phyloP scores from a whole-genome alignment of 2,329 filamentous ascomycete genomes.

The Triangularia verruculosa region DNA sequence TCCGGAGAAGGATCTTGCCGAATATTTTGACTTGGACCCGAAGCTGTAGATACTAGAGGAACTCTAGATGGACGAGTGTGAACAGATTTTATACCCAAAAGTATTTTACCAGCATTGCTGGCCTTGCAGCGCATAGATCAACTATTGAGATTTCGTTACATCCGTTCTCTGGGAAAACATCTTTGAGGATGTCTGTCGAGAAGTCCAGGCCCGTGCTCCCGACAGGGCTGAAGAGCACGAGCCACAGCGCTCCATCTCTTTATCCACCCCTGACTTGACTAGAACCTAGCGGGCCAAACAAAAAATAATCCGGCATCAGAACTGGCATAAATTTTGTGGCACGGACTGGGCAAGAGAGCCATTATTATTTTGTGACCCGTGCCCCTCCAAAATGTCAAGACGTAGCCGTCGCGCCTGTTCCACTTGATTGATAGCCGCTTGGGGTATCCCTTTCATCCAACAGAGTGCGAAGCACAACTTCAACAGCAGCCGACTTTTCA shows the following conservation, averaged over 20 bases:
- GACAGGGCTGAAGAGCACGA: not conserved
- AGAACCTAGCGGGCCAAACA: no score
- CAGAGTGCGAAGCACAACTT: not conserved
- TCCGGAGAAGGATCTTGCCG: conserved; percentile 70
- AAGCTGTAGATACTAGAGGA: conserved; percentile 60
- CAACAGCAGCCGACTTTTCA: not conserved
- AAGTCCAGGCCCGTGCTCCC: no score
- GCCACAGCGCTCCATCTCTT: not conserved
- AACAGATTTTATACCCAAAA: not conserved
- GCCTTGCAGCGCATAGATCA: not conserved
- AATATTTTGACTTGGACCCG: conserved; percentile 80
- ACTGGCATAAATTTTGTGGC: not conserved
- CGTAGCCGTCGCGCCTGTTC: not conserved
- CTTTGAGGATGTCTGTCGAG: no score
- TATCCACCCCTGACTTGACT: not conserved
- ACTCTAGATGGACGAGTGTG: not conserved
- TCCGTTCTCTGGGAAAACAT: no score
- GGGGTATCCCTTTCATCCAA: not conserved
- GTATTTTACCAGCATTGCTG: not conserved
- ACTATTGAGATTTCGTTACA: not conserved
- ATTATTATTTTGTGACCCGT: not conserved
- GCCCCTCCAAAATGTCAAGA: not conserved
- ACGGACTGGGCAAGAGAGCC: not conserved
- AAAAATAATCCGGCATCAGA: no score
- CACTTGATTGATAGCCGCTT: not conserved